Conservation (phyloP, 2,329 filamentous ascomycete species). For the Biscogniauxia sp. region DNA sequence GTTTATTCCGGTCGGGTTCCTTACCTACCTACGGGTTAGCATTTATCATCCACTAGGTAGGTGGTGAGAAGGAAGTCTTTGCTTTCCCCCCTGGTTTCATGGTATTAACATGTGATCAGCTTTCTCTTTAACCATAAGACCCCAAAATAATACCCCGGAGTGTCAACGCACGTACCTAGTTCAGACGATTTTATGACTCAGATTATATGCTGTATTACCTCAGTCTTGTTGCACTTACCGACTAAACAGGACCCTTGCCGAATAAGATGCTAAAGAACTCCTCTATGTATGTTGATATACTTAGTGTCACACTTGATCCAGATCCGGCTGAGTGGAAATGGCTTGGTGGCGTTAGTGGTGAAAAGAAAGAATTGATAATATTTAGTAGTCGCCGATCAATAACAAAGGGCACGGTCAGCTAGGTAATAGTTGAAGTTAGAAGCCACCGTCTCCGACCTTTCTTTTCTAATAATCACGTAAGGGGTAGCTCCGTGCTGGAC, state of each 20-base stretch:
- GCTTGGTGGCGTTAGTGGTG: background rate
- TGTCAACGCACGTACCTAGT: background rate
- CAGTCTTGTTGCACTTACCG: background rate
- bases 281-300: background rate
- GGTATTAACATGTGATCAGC: background rate
- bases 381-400: background rate
- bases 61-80: no score
- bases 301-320: background rate
- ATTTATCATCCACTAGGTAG: no score
- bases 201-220: background rate
- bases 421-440: background rate
- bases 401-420: background rate
- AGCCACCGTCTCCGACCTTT: background rate
- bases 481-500: background rate
- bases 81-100: no score
- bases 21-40: background rate
- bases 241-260: background rate
- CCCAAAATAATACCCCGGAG: background rate
- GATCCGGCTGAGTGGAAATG: background rate
- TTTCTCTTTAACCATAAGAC: background rate
- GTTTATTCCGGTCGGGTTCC: background rate
- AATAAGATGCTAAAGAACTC: background rate
- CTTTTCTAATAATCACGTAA: background rate
- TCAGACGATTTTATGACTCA: background rate
- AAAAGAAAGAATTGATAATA: background rate